Percentiles rank a stretch among this genome's conserved stretches.
Conservation (phyloP, 2,329 filamentous ascomycete genomes). For the Ophiostoma perfectum region DNA sequence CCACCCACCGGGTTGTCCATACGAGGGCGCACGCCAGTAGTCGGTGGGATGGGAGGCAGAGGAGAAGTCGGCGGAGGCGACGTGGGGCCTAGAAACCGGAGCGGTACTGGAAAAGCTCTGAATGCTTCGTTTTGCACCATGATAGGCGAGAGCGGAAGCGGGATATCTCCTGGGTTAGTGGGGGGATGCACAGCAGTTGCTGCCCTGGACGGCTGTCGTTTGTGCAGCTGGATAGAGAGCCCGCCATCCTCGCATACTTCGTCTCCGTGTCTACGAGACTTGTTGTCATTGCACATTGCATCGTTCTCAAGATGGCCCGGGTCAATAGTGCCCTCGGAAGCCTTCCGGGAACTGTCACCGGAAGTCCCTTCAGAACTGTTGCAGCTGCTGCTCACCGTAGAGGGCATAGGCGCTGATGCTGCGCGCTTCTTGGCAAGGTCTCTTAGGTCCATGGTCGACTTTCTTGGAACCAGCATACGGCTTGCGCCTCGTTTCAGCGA, state of each 20-base stretch:
- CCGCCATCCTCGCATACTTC: not conserved
- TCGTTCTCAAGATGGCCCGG: too few species aligned
- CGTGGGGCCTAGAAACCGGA: not conserved
- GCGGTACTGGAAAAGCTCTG: not conserved
- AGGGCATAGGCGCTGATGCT: conserved; percentile 1
- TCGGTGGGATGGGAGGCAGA: conserved; percentile 21
- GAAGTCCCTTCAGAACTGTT: conserved; percentile 13
- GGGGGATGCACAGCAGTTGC: not conserved
- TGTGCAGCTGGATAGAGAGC: not conserved
- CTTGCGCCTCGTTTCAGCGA: conserved; percentile 22
- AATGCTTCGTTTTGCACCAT: not conserved
- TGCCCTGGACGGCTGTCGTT: not conserved
- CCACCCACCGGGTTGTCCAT: not conserved
- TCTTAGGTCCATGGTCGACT: conserved; percentile 21
- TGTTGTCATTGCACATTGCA: too few species aligned
- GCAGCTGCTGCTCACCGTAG: not conserved
- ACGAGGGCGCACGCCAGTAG: not conserved
- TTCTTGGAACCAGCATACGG: conserved; percentile 16
- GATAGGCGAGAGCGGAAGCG: not conserved
- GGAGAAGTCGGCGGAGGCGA: conserved; percentile 22
- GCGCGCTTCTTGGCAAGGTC: conserved; percentile 16
- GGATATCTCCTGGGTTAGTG: not conserved
- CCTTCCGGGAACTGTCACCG: conserved; percentile 8
- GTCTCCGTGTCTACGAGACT: too few species aligned
- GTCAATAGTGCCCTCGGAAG: not conserved